Base-by-base conservation (phyloP, 75 land plant species). In the Sequoiadendron giganteum region DNA sequence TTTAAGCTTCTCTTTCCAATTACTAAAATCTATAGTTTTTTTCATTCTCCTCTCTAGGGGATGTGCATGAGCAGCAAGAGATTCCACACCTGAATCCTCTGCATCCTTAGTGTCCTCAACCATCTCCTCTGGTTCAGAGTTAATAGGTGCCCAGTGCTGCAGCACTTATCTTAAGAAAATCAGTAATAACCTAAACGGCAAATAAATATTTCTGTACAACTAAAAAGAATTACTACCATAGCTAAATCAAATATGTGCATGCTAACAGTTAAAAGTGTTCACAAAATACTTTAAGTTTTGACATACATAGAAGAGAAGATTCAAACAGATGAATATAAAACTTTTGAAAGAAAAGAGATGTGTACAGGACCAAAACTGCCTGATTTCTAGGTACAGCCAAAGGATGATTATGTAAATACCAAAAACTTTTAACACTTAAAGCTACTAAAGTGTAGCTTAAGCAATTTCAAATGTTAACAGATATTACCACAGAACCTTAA, bases 111-210 rank as follows among this genome's bases (percentile, higher is more conserved):
- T 70, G 39, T 89, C 91, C 5, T 89, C 93, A 55, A 79, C 91
- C 49, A 38, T 86, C 52, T 86, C 86, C 65, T 49, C 73, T 39
- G 42, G 75, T 28, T 79, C 52, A 49, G 72, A 78, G 18, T 55
- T 77, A 48, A 56, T 32, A 58, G 98, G 93, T 68, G 84, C 86
- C 99, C 99, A 97, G 87, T 97, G 93, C 99, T 97, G 92, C 72
- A 16, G 83, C 49, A 61, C 3, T 55, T 75, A 88, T 15, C 47
- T 30, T 73, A 25, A 5, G 81, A 42, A 2, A 25, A 40, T 38
- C 84, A 76, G 80, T 13, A 83, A 42, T 25, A 10, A 10, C 47
- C 45, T 11, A 83, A 34, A 28, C 13, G 10, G 25, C 3, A 18
- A n/a, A 65, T 65, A 39, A 32, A 83, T 83, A 45, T 9, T 34